Percentiles rank a stretch among this genome's conserved stretches.
These are phyloP conservation scores for Astraeus odoratus DNA, from an alignment of 768 basidiomycete species.

Conservation along the genomic window DNA sequence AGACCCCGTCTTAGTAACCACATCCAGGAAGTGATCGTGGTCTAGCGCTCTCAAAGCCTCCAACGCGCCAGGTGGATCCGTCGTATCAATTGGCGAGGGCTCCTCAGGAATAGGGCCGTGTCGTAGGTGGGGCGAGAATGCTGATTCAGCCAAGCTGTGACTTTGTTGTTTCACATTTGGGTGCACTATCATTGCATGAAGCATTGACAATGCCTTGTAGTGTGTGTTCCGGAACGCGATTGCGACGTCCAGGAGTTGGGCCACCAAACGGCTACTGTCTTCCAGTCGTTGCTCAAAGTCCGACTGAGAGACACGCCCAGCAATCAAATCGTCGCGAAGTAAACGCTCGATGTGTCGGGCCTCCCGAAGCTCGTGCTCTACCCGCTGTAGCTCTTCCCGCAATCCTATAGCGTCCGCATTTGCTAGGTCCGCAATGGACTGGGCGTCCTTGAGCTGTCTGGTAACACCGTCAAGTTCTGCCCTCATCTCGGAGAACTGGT, in stretches of 20 bases:
- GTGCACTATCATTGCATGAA: conserved; percentile 49
- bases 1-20: conserved; percentile 72
- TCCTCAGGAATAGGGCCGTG: conserved; percentile 47
- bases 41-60: conserved; percentile 70
- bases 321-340: conserved; percentile 65
- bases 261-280: conserved; percentile 59
- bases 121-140: conserved; percentile 43
- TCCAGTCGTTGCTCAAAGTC: conserved; percentile 64
- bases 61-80: conserved; percentile 63
- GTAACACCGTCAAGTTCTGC: conserved; percentile 54
- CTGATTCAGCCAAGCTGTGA: conserved; percentile 42
- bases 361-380: conserved; percentile 65
- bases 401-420: conserved; percentile 63
- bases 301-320: conserved; percentile 61
- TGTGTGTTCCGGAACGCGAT: conserved; percentile 73
- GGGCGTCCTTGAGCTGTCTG: conserved; percentile 56
- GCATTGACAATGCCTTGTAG: conserved; percentile 59
- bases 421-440: conserved; percentile 53
- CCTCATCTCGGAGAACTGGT: conserved; percentile 72
- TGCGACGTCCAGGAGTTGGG: conserved; percentile 77
- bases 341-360: conserved; percentile 60
- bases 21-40: conserved; percentile 80
- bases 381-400: conserved; percentile 64
- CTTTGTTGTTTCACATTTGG: conserved; percentile 41
- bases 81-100: conserved; percentile 71